Base-by-base conservation (phyloP, 2,329 filamentous ascomycete genomes). In the Exophiala dermatitidis region DNA sequence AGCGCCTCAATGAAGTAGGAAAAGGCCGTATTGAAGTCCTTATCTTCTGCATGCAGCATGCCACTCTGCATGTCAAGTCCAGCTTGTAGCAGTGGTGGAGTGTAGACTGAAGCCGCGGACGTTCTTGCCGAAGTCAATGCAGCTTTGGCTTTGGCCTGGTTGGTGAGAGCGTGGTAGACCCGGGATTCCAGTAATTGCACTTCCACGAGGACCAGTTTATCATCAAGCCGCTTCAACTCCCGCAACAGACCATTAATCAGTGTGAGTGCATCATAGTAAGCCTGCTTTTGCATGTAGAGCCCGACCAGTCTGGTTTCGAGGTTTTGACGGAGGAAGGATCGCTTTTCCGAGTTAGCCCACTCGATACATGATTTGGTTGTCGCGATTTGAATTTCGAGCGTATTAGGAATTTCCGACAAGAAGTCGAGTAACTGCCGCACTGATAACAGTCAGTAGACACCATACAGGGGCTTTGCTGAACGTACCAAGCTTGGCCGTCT, bases 321-420 rank as follows among this genome's bases (percentile, higher is more conserved):
- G 72, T 95, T 95, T 77, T 98, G 93, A 63, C 93, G 90, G 64
- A 98, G 82, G 79, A 98, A 98, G 56, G 89, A 88, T 68, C 93
- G 86, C 65, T 90, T 87, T 76, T 97, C 56, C 2, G 56, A 53
- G 36, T 60, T 60, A 41, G 58, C 93, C 93, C 93, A 98, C 75
- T 97, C 91, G 83, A 98, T 98, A 77, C 90, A 97, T 74, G 93
- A 95, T 74, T 95, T 95, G 67, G 93, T 98, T 65, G 96, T 89
- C 70, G 84, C 77, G 70, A 95, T 90, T 76, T 98, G 93, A 68
- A 85, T 88, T 70, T 98, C 93, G 76, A 86, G 86, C 64, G 89
- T 93, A 74, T 96, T 86, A 66, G 94, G 93, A 65, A 97, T 96
- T 66, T 86, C 82, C 65, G 87, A 83, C 78, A 97, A 93, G 70